Evolutionary conservation across 2,329 filamentous ascomycete species (phyloP).

Genomic region (Eurotiales sp.): DNA sequence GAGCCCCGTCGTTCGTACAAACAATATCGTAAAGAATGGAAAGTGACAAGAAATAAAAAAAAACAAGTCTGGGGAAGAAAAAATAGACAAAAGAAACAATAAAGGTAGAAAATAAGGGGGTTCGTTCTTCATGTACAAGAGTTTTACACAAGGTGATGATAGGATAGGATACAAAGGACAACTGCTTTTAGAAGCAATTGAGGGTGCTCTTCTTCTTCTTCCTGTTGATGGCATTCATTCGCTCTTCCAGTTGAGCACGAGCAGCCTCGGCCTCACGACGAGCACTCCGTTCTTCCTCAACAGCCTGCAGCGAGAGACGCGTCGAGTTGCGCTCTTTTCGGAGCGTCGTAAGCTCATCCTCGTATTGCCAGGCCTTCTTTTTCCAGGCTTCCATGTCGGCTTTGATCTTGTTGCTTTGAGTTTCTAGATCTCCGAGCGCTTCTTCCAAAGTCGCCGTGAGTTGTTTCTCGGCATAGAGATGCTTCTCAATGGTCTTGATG

Average conservation of each 20-base stretch:
- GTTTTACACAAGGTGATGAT: neutral
- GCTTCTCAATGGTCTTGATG: conserved; percentile 94
- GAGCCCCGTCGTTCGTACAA: conserved; percentile 15
- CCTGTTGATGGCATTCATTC: conserved; percentile 87
- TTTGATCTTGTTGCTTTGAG: conserved; percentile 87
- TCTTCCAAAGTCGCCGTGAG: conserved; percentile 93
- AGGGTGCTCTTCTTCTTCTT: conserved; percentile 93
- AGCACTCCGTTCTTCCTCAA: conserved; percentile 95
- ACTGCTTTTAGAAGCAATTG: conserved; percentile 80
- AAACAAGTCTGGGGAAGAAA: neutral
- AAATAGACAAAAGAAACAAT: neutral
- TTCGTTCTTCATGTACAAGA: conserved; percentile 7
- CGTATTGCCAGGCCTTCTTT: conserved; percentile 74
- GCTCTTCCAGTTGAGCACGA: conserved; percentile 82
- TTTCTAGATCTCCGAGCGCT: conserved; percentile 88
- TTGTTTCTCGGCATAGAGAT: conserved; percentile 92
- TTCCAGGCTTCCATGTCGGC: conserved; percentile 85
- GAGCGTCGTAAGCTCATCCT: conserved; percentile 56
- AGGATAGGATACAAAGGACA: conserved; percentile 19
- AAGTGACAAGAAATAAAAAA: conserved; percentile 10
- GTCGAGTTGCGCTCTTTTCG: conserved; percentile 58
- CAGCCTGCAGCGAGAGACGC: conserved; percentile 71
- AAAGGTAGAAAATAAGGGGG: conserved; percentile 11
- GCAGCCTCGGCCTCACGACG: conserved; percentile 86
- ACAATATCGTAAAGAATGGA: conserved; percentile 16